Percentiles rank a stretch among this genome's conserved stretches.
phyloP scores from a whole-genome alignment of 495 filamentous ascomycete species.

The Cairneyella variabilis region DNA sequence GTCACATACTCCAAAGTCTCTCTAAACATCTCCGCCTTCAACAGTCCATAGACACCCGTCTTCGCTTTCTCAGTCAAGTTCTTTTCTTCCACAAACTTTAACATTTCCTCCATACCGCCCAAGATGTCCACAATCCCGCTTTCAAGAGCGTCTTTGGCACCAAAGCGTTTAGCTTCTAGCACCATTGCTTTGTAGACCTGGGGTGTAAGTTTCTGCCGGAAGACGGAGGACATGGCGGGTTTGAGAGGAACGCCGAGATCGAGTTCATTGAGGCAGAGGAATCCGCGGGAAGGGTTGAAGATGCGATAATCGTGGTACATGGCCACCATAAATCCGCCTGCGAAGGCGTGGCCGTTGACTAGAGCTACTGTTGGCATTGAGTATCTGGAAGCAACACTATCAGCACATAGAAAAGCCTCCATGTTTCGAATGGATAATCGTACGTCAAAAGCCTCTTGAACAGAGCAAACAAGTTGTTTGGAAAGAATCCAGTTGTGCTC shows the following conservation, averaged over 20 bases:
- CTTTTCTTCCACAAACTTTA: slow-evolving; percentile 51
- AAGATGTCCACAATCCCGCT: slow-evolving; percentile 65
- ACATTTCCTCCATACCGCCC: slow-evolving; percentile 57
- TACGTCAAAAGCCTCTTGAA: slow-evolving; percentile 60
- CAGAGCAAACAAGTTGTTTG: slow-evolving; percentile 52
- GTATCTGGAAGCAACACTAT: no score
- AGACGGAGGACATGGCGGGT: slow-evolving; percentile 68
- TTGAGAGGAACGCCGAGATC: slow-evolving; percentile 71
- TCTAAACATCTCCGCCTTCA: slow-evolving; percentile 73
- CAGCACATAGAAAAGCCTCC: no score
- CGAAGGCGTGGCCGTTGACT: slow-evolving; percentile 79
- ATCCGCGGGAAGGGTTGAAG: slow-evolving; percentile 64
- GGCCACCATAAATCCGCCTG: slow-evolving; percentile 73
- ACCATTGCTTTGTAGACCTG: slow-evolving; percentile 57
- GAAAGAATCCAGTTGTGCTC: slow-evolving; percentile 47
- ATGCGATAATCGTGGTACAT: slow-evolving; percentile 84
- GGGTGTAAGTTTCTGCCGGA: slow-evolving; percentile 61
- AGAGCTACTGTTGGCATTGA: slow-evolving; percentile 81
- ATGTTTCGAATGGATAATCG: slow-evolving; percentile 13
- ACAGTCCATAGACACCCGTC: slow-evolving; percentile 58
- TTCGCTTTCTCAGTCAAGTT: slow-evolving; percentile 54
- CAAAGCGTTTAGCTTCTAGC: slow-evolving; percentile 64
- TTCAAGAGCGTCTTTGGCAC: slow-evolving; percentile 53
- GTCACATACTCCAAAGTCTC: slow-evolving; percentile 54
- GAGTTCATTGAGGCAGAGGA: slow-evolving; percentile 73